Evolutionary conservation across 1,284 basidiomycete genomes (phyloP).

Genomic region (Irpex lacteus): DNA sequence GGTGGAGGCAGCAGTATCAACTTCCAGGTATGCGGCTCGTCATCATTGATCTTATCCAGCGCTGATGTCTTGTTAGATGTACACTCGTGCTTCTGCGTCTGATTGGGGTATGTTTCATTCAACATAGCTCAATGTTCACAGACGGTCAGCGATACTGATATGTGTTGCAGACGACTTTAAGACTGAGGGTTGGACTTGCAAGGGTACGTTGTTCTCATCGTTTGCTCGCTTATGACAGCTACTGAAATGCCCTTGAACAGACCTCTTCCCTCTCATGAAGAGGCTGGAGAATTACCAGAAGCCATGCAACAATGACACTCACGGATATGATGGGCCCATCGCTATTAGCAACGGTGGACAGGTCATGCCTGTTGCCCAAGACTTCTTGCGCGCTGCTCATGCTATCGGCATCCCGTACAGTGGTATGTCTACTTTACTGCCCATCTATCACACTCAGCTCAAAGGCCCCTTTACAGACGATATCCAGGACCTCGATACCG

Average conservation of each 20-base stretch:
- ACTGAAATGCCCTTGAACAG: slow-evolving; percentile 28
- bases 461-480: slow-evolving; percentile 45
- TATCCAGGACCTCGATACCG: slow-evolving; percentile 61
- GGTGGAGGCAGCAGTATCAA: slow-evolving; percentile 57
- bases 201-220: slow-evolving; percentile 37
- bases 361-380: slow-evolving; percentile 59
- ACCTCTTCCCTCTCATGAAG: slow-evolving; percentile 71
- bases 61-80: slow-evolving; percentile 42
- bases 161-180: slow-evolving; percentile 63
- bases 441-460: not conserved
- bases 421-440: slow-evolving; percentile 37
- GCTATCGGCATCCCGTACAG: slow-evolving; percentile 63
- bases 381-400: slow-evolving; percentile 66
- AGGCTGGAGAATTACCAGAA: slow-evolving; percentile 77
- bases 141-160: no score
- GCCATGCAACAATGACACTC: slow-evolving; percentile 52
- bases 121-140: no score
- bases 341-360: slow-evolving; percentile 68
- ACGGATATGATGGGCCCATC: slow-evolving; percentile 70
- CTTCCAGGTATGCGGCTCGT: slow-evolving; percentile 47
- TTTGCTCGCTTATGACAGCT: not conserved
- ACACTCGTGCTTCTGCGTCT: slow-evolving; percentile 67
- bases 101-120: slow-evolving; percentile 54
- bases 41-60: not conserved
- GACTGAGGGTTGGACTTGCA: slow-evolving; percentile 62